phyloP scores from a whole-genome alignment of 2,329 filamentous ascomycete species.

The Calonectria honghensis region DNA sequence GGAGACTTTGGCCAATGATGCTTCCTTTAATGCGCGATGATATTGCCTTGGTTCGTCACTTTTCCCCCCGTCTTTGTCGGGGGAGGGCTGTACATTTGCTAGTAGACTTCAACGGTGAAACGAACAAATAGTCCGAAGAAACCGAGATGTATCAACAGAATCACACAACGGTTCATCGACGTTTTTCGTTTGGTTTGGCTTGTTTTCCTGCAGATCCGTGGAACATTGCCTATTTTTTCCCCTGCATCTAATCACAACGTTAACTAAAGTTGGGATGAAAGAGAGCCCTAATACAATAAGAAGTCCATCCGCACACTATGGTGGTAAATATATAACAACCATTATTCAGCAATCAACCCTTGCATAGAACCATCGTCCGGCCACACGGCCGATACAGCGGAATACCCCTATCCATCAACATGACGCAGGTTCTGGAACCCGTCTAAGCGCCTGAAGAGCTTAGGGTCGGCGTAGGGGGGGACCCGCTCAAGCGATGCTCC shows the following conservation, averaged over 20 bases:
- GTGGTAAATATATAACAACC: neutral
- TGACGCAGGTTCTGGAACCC: conserved; percentile 42
- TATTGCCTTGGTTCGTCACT: neutral
- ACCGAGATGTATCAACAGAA: neutral
- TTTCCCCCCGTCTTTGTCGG: neutral
- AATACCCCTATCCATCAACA: conserved; percentile 33
- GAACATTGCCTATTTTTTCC: neutral
- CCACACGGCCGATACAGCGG: neutral
- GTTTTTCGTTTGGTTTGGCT: conserved; percentile 1
- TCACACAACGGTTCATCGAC: neutral
- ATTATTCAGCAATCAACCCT: conserved; percentile 5
- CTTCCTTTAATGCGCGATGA: conserved; percentile 10
- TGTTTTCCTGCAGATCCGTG: conserved; percentile 12
- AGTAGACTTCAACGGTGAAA: neutral
- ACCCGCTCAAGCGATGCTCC: conserved; percentile 30
- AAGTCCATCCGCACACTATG: neutral
- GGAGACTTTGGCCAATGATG: neutral
- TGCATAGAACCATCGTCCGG: conserved; percentile 13
- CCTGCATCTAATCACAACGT: neutral
- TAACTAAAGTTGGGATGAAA: conserved; percentile 6
- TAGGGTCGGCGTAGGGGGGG: conserved; percentile 28
- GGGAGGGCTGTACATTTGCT: neutral
- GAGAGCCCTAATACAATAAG: neutral
- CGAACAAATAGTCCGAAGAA: neutral
- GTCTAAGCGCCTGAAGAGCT: conserved; percentile 38